These are phyloP conservation scores for Cladosporium sp. DNA, from an alignment of 2,329 filamentous ascomycete genomes.

Conservation along the genomic window DNA sequence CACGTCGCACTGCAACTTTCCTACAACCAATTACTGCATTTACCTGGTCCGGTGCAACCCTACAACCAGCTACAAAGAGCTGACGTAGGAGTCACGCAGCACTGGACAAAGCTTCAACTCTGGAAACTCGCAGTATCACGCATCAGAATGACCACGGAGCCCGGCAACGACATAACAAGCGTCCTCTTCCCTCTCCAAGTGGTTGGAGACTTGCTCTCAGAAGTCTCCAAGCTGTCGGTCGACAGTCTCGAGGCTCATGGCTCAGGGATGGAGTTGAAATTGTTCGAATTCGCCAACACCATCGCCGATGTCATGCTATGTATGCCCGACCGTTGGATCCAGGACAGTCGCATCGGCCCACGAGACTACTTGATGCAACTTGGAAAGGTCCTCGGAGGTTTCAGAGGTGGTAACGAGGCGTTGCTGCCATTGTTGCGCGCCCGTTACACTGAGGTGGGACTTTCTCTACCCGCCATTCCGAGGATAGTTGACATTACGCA, in stretches of 20 bases:
- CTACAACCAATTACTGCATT: slow-evolving; percentile 6
- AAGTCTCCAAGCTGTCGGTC: slow-evolving; percentile 35
- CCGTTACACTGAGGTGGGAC: neutral
- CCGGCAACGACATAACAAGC: slow-evolving; percentile 1
- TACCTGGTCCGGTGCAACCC: slow-evolving; percentile 1
- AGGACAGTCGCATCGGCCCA: neutral
- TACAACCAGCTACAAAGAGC: slow-evolving; percentile 39
- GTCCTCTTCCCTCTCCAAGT: slow-evolving; percentile 13
- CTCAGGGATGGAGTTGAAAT: slow-evolving; percentile 54
- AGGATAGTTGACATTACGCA: neutral
- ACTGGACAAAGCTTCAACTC: slow-evolving; percentile 47
- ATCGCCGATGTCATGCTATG: slow-evolving; percentile 54
- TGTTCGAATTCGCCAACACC: slow-evolving; percentile 58
- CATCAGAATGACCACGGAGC: slow-evolving; percentile 7
- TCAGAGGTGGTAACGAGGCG: slow-evolving; percentile 5
- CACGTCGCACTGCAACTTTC: neutral
- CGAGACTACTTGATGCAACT: slow-evolving; percentile 6
- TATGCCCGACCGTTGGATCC: neutral
- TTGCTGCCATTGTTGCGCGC: slow-evolving; percentile 4
- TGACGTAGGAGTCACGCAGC: slow-evolving; percentile 47
- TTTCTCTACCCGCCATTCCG: neutral
- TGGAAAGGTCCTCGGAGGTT: slow-evolving; percentile 1
- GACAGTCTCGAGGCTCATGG: slow-evolving; percentile 46
- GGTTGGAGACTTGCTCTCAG: neutral
- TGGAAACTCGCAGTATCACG: slow-evolving; percentile 51